Conservation (phyloP, 495 filamentous ascomycete species). For the Penicillium silybi region DNA sequence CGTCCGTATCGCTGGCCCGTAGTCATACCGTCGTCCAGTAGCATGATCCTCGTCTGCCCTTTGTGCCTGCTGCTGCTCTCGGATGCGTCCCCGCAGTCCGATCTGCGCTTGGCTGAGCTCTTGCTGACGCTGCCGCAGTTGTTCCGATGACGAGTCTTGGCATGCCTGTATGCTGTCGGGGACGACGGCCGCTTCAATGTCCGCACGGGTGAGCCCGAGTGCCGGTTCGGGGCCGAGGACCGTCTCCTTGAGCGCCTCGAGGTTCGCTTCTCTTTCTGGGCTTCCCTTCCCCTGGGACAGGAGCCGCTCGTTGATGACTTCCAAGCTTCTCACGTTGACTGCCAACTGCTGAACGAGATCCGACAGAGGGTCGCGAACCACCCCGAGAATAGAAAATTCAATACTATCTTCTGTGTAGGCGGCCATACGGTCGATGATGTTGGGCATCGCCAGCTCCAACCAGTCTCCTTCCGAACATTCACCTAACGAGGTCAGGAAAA, state of each 20-base stretch:
- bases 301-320: conserved; percentile 34
- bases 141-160: conserved; percentile 15
- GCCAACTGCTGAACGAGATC: conserved; percentile 40
- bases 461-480: conserved; percentile 42
- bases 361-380: conserved; percentile 50
- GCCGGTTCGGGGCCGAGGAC: conserved; percentile 32
- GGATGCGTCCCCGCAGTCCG: conserved; percentile 34
- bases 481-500: conserved; percentile 17
- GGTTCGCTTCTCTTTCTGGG: neutral
- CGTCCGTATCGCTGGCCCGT: conserved; percentile 41
- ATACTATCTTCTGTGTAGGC: conserved; percentile 52
- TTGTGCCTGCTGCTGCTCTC: conserved; percentile 40
- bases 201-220: conserved; percentile 30
- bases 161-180: conserved; percentile 15
- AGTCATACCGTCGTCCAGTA: conserved; percentile 44
- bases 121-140: conserved; percentile 26
- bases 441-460: conserved; percentile 44
- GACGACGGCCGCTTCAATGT: conserved; percentile 29
- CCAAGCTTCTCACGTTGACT: conserved; percentile 41
- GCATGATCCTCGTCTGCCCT: conserved; percentile 44
- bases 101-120: conserved; percentile 32
- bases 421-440: conserved; percentile 48
- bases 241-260: conserved; percentile 14
- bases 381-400: conserved; percentile 53
- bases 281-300: neutral